These are phyloP conservation scores for Fusarium caatingaense DNA, from an alignment of 2,329 filamentous ascomycete species.

Conservation along the genomic window DNA sequence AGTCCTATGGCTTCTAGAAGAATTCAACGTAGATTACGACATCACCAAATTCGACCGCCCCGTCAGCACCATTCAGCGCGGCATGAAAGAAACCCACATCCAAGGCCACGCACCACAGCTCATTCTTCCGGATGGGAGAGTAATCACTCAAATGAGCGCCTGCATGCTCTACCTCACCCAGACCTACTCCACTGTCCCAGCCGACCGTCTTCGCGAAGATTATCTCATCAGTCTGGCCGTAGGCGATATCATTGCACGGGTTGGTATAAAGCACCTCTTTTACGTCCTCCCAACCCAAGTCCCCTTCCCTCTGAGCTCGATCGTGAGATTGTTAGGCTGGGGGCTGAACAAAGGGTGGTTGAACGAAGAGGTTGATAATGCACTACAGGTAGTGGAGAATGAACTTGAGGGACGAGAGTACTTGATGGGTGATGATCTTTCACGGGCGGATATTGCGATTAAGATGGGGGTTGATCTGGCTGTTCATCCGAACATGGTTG, in stretches of 20 bases:
- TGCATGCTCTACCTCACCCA: neutral
- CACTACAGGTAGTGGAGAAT: neutral
- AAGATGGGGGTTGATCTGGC: neutral
- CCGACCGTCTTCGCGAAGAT: neutral
- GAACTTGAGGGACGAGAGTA: neutral
- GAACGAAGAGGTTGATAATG: neutral
- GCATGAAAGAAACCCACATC: neutral
- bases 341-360: neutral
- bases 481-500: neutral
- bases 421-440: neutral
- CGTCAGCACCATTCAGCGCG: neutral
- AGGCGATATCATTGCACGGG: neutral
- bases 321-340: neutral
- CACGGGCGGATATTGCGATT: neutral
- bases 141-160: neutral
- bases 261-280: neutral
- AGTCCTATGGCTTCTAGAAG: neutral
- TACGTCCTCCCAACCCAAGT: neutral
- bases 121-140: neutral
- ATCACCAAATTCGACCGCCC: neutral
- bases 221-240: neutral
- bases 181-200: neutral
- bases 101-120: neutral
- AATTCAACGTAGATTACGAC: neutral
- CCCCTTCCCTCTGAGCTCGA: neutral